A percentile compares a stretch with the other conserved stretches of the same genome.
phyloP scores from a whole-genome alignment of 768 basidiomycete genomes.

The Rhodotorula babjevae region DNA sequence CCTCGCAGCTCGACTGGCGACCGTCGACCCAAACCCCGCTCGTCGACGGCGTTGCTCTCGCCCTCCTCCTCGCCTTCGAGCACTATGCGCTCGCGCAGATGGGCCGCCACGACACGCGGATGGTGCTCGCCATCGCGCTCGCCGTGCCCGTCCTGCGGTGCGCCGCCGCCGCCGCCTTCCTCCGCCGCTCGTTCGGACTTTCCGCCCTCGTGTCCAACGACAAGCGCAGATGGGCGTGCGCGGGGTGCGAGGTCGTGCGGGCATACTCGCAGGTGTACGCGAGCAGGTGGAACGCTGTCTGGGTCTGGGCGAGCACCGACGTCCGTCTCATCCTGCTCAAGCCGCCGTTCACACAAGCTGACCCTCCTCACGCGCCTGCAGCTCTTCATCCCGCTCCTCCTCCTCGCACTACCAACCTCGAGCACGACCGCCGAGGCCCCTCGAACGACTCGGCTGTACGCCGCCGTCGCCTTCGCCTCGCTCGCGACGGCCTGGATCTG shows the following conservation, averaged over 20 bases:
- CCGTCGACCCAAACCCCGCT: too few species aligned
- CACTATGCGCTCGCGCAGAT: not conserved
- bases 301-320: slow-evolving; percentile 12
- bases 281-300: not conserved
- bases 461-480: not conserved
- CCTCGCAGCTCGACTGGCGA: too few species aligned
- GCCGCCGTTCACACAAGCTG: not conserved
- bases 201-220: too few species aligned
- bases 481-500: slow-evolving; percentile 8
- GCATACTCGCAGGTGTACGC: not conserved
- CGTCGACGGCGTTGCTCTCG: not conserved
- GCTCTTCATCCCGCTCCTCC: not conserved
- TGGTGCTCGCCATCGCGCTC: not conserved
- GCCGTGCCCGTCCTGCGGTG: not conserved
- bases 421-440: not conserved
- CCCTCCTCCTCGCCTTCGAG: not conserved
- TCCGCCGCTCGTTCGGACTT: too few species aligned
- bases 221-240: not conserved
- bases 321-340: not conserved
- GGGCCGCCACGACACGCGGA: not conserved
- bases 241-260: not conserved
- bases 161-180: not conserved
- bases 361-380: not conserved
- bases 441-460: not conserved
- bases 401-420: not conserved